Conservation (phyloP, 2,329 filamentous ascomycete species). For the Botrytis fabae region DNA sequence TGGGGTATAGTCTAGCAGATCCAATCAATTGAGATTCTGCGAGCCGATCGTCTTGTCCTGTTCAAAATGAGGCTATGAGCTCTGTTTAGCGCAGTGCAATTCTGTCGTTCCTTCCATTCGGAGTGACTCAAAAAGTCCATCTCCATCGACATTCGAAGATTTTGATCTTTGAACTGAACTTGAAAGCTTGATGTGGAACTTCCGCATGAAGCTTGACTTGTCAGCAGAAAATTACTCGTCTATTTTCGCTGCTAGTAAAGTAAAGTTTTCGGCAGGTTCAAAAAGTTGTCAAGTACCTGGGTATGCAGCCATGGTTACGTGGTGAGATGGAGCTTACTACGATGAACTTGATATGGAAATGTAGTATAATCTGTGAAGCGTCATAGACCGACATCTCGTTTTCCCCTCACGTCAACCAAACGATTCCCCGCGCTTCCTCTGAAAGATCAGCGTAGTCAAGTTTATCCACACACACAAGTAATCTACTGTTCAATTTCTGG, state of each 20-base stretch:
- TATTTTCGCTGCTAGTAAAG: not conserved
- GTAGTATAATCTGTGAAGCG: not conserved
- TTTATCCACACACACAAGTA: not conserved
- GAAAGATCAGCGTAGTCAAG: not conserved
- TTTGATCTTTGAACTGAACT: not conserved
- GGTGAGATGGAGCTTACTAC: fast-evolving
- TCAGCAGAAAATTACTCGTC: fast-evolving
- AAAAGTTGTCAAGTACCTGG: not conserved
- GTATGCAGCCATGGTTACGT: not conserved
- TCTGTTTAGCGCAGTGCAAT: not conserved
- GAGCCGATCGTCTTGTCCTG: not conserved
- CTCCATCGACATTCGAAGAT: not conserved
- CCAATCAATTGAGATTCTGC: not conserved
- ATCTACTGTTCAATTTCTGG: not conserved
- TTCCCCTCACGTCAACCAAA: not conserved
- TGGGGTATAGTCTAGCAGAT: not conserved
- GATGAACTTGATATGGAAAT: not conserved
- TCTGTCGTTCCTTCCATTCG: not conserved
- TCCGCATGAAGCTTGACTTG: not conserved
- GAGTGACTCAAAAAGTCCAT: not conserved
- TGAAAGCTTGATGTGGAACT: not conserved
- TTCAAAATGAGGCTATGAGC: not conserved
- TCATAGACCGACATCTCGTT: not conserved
- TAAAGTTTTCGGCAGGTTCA: fast-evolving
- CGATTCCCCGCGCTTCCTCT: not conserved